Evolutionary conservation across 371 early-diverging fungal genomes (phyloP), one percentile per base, ranked within the genome.

Genomic region (Syncephalastrum racemosum): DNA sequence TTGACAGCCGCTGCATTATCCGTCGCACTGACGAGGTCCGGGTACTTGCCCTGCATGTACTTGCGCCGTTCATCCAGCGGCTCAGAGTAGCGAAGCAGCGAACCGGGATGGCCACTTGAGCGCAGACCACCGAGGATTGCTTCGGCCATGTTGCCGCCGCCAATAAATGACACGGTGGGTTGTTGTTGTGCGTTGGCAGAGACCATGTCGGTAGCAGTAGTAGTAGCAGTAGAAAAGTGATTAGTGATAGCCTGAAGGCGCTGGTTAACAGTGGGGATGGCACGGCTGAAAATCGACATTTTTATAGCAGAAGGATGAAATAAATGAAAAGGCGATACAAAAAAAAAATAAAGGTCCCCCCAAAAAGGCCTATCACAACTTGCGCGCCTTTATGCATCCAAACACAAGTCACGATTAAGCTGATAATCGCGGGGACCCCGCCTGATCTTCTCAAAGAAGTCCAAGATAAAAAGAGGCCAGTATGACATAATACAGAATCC

Each of bases 141-240:
- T 62, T 86, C 87, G 41, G 93, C 94, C 94, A 96, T 95, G 68
- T 96, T 95, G 55, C 97, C 97, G 43, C 94, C 97, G 57, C 97
- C 95, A 54, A 91, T 90, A 66, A 92, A 89, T 23, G 85, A 78
- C 24, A 92, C 67, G 22, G 59, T 53, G 20, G 77, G 77, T 18
- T 56, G 64, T 24, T 59, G 58, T 14, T 15, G 18, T 39, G 50
- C 39, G 13, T 56, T 56, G 10, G 36, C 36, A 31, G 36, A 31
- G 36, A 31, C 36, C 36, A 31, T 31, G 36, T 31, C 12, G 36
- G 36, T 31, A 27, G 51, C 40, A 22, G 25, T 15, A 50, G 5
- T 25, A 22, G 25, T 15, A 50, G 5, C 1, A 4, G 31, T 12
- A 12, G 51, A 18, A 18, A 50, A 50, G 31, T 50, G 51, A n/a